Evolutionary conservation across 225 moss, liverwort and hornwort species (phyloP).

Genomic region (Sphagnum contortum): DNA sequence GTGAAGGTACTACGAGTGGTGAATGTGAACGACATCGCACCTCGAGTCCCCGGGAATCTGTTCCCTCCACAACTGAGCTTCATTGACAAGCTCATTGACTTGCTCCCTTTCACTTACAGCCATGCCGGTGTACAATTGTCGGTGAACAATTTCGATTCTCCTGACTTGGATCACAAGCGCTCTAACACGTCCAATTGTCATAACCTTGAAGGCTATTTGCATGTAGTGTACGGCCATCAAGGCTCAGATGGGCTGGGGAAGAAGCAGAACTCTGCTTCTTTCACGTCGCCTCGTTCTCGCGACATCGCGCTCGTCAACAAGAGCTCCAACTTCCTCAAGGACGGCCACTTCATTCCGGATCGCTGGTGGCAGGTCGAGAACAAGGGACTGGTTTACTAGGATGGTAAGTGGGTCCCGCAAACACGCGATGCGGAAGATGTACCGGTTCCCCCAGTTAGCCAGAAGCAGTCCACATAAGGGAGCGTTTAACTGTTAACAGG

Average conservation of each 20-base stretch:
- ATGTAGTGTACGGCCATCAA: conserved; percentile 35
- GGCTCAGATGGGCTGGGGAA: conserved; percentile 9
- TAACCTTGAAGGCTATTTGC: conserved; percentile 44
- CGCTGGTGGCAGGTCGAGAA: conserved; percentile 16
- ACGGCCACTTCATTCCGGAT: neutral
- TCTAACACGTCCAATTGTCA: conserved; percentile 5
- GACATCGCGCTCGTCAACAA: conserved; percentile 13
- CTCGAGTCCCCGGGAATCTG: conserved; percentile 8
- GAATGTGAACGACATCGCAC: conserved; percentile 19
- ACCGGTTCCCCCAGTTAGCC: too few species aligned
- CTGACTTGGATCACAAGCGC: conserved; percentile 12
- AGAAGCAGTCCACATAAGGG: too few species aligned
- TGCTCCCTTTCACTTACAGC: conserved; percentile 6
- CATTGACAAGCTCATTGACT: conserved; percentile 11
- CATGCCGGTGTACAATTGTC: conserved; percentile 35
- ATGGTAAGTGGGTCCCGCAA: too few species aligned
- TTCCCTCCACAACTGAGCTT: conserved; percentile 3
- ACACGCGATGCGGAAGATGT: too few species aligned
- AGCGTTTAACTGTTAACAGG: too few species aligned
- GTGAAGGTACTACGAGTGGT: conserved; percentile 43
- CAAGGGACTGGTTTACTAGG: conserved; percentile 11
- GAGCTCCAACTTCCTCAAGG: neutral
- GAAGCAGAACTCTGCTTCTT: neutral
- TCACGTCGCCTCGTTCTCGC: neutral
- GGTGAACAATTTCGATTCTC: conserved; percentile 18